These are phyloP conservation scores for Aquanectria penicillioides DNA, from an alignment of 2,329 filamentous ascomycete species.

Conservation along the genomic window DNA sequence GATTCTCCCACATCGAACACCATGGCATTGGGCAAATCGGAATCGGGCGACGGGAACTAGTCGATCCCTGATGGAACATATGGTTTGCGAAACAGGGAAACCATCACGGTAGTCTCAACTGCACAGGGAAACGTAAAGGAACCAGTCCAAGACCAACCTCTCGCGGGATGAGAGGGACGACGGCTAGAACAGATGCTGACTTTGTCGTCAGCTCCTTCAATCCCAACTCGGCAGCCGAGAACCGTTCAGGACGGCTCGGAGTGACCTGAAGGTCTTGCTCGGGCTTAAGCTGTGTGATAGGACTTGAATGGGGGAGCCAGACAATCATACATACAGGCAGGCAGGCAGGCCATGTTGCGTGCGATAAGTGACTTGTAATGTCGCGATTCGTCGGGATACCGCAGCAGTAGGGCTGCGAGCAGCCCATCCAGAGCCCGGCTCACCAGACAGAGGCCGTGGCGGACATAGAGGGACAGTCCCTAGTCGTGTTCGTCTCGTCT, in stretches of 20 bases:
- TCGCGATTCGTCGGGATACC: conserved; percentile 30
- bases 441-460: conserved; percentile 6
- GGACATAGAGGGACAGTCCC: neutral
- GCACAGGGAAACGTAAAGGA: neutral
- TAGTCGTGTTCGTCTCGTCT: conserved; percentile 13
- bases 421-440: conserved; percentile 21
- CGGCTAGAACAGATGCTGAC: too few relatives aligned
- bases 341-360: conserved; percentile 23
- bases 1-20: neutral
- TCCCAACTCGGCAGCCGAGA: too few relatives aligned
- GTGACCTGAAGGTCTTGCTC: too few relatives aligned
- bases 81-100: conserved; percentile 13
- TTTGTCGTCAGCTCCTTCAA: too few relatives aligned
- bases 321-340: too few relatives aligned
- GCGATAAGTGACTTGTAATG: conserved; percentile 39
- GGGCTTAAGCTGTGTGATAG: conserved; percentile 1
- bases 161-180: neutral
- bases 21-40: conserved; percentile 16
- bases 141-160: too few relatives aligned
- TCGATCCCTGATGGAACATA: conserved; percentile 18
- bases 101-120: conserved; percentile 20
- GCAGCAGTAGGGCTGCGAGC: conserved; percentile 22
- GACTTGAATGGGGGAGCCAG: neutral
- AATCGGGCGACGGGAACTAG: conserved; percentile 7
- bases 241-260: neutral